phyloP scores from a whole-genome alignment of 1,284 basidiomycete genomes.

The Austroboletus niveus region DNA sequence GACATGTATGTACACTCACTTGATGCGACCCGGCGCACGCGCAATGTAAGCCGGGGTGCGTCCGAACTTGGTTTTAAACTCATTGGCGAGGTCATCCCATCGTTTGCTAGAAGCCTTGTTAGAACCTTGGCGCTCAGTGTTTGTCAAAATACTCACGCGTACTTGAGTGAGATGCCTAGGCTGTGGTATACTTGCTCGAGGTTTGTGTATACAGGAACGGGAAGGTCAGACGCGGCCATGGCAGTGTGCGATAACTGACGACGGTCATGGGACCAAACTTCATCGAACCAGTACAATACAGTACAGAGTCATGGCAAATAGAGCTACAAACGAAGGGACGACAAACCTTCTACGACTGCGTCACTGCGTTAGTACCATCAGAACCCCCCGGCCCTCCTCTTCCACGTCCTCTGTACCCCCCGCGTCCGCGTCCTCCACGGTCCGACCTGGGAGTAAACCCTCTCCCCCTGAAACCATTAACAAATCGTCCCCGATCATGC shows the following conservation, averaged over 20 bases:
- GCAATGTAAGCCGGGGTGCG: constrained; percentile 67
- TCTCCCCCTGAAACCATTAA: constrained; percentile 30
- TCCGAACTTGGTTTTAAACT: constrained; percentile 68
- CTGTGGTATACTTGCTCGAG: constrained; percentile 61
- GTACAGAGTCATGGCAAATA: background rate
- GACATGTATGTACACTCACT: constrained; percentile 44
- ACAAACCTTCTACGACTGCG: constrained; percentile 3
- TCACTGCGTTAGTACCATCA: background rate
- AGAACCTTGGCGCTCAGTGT: background rate
- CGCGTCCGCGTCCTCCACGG: constrained; percentile 42
- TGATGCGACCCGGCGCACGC: constrained; percentile 83
- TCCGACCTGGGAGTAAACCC: constrained; percentile 33
- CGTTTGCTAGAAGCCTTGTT: constrained; percentile 40
- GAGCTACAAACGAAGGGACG: constrained; percentile 2
- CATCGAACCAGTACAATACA: background rate
- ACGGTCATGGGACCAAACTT: background rate
- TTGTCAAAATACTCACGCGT: constrained; percentile 42
- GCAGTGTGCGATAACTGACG: background rate
- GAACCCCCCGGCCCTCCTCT: constrained; percentile 27
- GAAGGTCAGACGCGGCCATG: constrained; percentile 54
- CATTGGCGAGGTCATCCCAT: constrained; percentile 62
- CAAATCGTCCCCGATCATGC: constrained; percentile 8
- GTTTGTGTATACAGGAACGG: constrained; percentile 63
- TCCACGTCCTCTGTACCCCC: constrained; percentile 46
- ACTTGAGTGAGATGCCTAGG: constrained; percentile 53